Base-by-base conservation (phyloP, 129 eudicot species). In the Erigeron canadensis region DNA sequence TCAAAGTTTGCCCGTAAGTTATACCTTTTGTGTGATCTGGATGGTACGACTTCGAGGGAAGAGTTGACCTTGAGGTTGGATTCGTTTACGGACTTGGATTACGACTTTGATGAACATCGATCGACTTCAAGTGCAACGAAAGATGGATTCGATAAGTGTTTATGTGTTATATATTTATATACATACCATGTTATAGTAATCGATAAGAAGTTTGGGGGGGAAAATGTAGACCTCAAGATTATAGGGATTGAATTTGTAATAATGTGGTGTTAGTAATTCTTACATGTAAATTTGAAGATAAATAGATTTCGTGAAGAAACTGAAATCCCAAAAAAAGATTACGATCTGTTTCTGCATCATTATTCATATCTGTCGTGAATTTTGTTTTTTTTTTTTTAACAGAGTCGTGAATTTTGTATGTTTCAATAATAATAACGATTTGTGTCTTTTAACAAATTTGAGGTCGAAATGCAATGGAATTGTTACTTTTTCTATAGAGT, bases 321-420 rank as follows among this genome's bases (percentile, higher is more conserved):
- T n/a, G n/a, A n/a, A n/a, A n/a, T 58, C 79, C 42, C 6, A 46
- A 66, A 75, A 62, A 65, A 80, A 80, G 57, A 51, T 56, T 87
- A 81, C n/a, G n/a, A n/a, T n/a, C n/a, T n/a, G n/a, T n/a, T n/a
- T n/a, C n/a, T n/a, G n/a, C n/a, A n/a, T n/a, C n/a, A n/a, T n/a
- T n/a, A n/a, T n/a, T n/a, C n/a, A n/a, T n/a, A n/a, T n/a, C n/a
- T n/a, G 47, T 38, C 53, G 62, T 67, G 69, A 57, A 11, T 40
- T 67, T 28, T 28, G 47, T 18, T n/a, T n/a, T n/a, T n/a, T n/a
- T n/a, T n/a, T n/a, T n/a, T n/a, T n/a, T n/a, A n/a, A n/a, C n/a
- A n/a, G n/a, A n/a, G n/a, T n/a, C n/a, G n/a, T n/a, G n/a, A n/a
- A n/a, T n/a, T n/a, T n/a, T n/a, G n/a, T n/a, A n/a, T n/a, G n/a